Evolutionary conservation across 2,329 filamentous ascomycete species (phyloP), one percentile per base, ranked within the genome.

Genomic region (Didymella exigua): DNA sequence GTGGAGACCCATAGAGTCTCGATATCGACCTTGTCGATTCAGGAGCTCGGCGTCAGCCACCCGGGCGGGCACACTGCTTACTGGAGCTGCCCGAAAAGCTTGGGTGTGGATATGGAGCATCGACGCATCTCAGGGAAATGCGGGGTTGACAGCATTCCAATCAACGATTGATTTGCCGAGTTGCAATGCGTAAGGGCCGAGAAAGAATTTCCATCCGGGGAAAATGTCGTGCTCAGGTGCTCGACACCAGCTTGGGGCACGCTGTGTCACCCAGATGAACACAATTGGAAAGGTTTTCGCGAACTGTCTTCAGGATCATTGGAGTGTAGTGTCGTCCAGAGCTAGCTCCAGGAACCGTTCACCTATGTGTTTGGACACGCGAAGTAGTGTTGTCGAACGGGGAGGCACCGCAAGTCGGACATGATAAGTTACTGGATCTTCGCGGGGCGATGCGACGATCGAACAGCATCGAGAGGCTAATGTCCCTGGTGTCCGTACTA

Each of bases 91-190:
- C 65, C 65, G 55, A 61, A 57, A 59, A 61, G 62, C 67, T 66
- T 67, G 61, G 64, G 58, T 63, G 52, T 40, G 43, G 42, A 43
- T 29, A 34, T 49, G 54, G 60, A 67, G 66, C 49, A 56, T 61
- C 63, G 54, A 66, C 62, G 64, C 58, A 23, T 59, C 58, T 67
- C 64, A 67, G 59, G 52, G 61, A 65, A 69, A 71, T 73, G 71
- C 71, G 70, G 71, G 71, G 71, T 74, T 67, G 59, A 59, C 55
- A 56, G 49, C 64, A 66, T 63, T 64, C 56, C 59, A 61, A 56
- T 60, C 57, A 64, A 52, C 41, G 40, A 50, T 56, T 56, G 57
- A 51, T 52, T 54, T 53, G 51, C 43, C 46, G 52, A 57, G 11
- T 56, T 48, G 59, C 49, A 54, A 44, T 58, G 49, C 60, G 62